These are phyloP conservation scores for Cystobasidium ongulense DNA, from an alignment of 768 basidiomycete species.

Conservation along the genomic window DNA sequence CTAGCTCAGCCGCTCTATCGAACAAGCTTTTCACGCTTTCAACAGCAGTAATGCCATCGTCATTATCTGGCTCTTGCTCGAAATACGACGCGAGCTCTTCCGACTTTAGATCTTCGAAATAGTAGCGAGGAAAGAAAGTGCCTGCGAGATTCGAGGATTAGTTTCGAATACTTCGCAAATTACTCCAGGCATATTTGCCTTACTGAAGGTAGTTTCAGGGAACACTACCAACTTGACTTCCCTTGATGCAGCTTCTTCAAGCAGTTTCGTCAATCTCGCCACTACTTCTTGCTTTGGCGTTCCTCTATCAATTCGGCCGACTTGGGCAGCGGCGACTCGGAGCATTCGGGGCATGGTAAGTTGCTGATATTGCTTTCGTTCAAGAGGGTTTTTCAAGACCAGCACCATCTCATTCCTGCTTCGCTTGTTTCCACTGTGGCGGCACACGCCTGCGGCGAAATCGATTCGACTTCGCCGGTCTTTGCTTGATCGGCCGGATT, in stretches of 20 bases:
- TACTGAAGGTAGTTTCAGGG: conserved; percentile 34
- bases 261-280: conserved; percentile 39
- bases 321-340: conserved; percentile 45
- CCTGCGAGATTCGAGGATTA: too few relatives aligned
- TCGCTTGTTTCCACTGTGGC: too few relatives aligned
- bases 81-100: conserved; percentile 42
- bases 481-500: too few relatives aligned
- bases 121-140: conserved; percentile 45
- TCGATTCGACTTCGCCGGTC: too few relatives aligned
- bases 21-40: conserved; percentile 42
- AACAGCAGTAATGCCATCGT: conserved; percentile 36
- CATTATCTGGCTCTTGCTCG: conserved; percentile 37
- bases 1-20: conserved; percentile 37
- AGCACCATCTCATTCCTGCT: too few relatives aligned
- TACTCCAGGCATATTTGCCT: conserved; percentile 16
- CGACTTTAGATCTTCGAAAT: conserved; percentile 38
- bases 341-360: conserved; percentile 41
- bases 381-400: too few relatives aligned
- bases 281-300: conserved; percentile 39
- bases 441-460: too few relatives aligned
- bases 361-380: background rate
- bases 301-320: conserved; percentile 43
- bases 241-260: conserved; percentile 24
- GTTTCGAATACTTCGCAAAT: too few relatives aligned
- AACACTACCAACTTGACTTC: conserved; percentile 3